Evolutionary conservation across 352 stramenopile species (phyloP).

Genomic region (Peronospora farinosa): DNA sequence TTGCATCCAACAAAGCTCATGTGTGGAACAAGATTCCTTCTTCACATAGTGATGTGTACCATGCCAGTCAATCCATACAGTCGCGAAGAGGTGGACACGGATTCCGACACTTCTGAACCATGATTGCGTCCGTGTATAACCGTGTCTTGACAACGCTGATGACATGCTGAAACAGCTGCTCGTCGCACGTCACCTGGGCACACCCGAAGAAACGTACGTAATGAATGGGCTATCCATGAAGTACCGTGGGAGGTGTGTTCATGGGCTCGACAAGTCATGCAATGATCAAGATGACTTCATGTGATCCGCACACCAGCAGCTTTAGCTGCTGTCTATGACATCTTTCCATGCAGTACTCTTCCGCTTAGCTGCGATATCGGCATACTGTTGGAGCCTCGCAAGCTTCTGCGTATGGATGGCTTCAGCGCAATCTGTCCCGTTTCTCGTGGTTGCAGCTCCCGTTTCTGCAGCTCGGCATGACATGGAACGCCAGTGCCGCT

Average conservation of each 20-base stretch:
- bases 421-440: slow-evolving; percentile 10
- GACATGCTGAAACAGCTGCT: slow-evolving; percentile 30
- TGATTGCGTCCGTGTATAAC: no score
- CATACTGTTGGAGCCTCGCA: no score
- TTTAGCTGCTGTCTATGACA: background rate
- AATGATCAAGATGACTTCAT: background rate
- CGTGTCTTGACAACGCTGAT: slow-evolving; percentile 14
- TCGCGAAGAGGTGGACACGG: slow-evolving; percentile 1
- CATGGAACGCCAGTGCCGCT: background rate
- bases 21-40: slow-evolving; percentile 7
- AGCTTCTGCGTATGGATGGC: no score
- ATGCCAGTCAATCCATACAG: slow-evolving; percentile 6
- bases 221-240: slow-evolving; percentile 18
- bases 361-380: no score
- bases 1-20: slow-evolving; percentile 12
- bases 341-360: no score
- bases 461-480: slow-evolving; percentile 11
- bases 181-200: slow-evolving; percentile 6
- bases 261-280: slow-evolving; percentile 8
- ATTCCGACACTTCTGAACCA: slow-evolving; percentile 9
- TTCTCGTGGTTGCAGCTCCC: slow-evolving; percentile 12
- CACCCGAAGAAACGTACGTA: slow-evolving; percentile 20
- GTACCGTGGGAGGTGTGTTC: slow-evolving; percentile 4
- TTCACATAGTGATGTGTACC: background rate
- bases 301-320: background rate